Evolutionary conservation across 1,284 basidiomycete genomes (phyloP).

Genomic region (Macrocybe sp.): DNA sequence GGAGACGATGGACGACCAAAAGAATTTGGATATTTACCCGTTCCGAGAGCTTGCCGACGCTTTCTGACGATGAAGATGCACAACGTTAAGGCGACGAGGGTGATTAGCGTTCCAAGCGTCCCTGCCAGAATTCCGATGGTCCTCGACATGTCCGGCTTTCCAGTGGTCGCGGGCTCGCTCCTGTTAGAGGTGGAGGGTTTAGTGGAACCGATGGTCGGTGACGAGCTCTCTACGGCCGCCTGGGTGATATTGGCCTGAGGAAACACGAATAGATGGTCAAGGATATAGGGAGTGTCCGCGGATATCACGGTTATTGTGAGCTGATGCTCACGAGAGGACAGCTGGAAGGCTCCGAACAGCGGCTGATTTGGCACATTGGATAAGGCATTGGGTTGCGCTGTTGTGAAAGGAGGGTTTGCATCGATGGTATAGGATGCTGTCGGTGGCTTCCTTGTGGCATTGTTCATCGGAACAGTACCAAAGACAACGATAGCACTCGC

Average conservation of each 20-base stretch:
- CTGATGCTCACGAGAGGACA: conserved; percentile 27
- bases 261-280: conserved; percentile 33
- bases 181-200: background rate
- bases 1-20: background rate
- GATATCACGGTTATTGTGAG: conserved; percentile 33
- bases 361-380: conserved; percentile 32
- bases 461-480: conserved; percentile 36
- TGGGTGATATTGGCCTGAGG: conserved; percentile 16
- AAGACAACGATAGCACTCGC: conserved; percentile 39
- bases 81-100: conserved; percentile 18
- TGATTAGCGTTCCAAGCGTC: conserved; percentile 18
- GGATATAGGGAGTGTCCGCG: conserved; percentile 29
- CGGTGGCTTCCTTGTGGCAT: conserved; percentile 27
- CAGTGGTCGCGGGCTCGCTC: too few relatives aligned
- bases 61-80: conserved; percentile 12
- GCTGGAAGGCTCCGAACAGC: conserved; percentile 31
- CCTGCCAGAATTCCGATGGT: conserved; percentile 18
- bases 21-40: background rate
- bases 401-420: conserved; percentile 22
- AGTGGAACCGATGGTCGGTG: too few relatives aligned
- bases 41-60: conserved; percentile 1
- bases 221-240: conserved; percentile 12
- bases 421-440: conserved; percentile 36
- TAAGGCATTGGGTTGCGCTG: conserved; percentile 29
- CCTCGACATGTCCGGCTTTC: background rate